Percentiles rank a stretch among this genome's conserved stretches.
Evolutionary conservation across 1,284 basidiomycete species (phyloP).

Genomic region (Ustilago crameri): DNA sequence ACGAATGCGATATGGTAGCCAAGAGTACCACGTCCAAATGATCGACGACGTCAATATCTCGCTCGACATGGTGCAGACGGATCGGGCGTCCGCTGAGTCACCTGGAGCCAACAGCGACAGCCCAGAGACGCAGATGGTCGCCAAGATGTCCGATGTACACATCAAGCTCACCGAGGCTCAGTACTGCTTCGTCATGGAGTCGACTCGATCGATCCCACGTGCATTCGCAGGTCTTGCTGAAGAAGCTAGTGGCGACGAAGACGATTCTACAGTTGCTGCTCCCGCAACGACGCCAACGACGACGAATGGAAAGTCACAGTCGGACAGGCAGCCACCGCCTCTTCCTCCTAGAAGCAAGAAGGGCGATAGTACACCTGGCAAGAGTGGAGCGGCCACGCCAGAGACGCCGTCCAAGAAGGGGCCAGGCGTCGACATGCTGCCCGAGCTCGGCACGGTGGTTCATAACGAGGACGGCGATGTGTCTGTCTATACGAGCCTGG

Average conservation of each 20-base stretch:
- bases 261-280: constrained; percentile 3
- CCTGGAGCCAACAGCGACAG: constrained; percentile 65
- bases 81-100: constrained; percentile 18
- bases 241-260: constrained; percentile 65
- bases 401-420: constrained; percentile 31
- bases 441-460: constrained; percentile 70
- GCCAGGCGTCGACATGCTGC: constrained; percentile 70
- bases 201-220: constrained; percentile 80
- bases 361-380: constrained; percentile 13
- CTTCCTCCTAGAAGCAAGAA: constrained; percentile 15
- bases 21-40: constrained; percentile 74
- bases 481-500: constrained; percentile 72
- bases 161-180: constrained; percentile 90
- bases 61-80: constrained; percentile 76
- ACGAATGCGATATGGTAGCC: constrained; percentile 47
- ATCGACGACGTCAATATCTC: constrained; percentile 89
- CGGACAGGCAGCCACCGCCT: constrained; percentile 11
- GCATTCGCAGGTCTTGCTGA: constrained; percentile 70
- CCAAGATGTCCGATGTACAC: constrained; percentile 89
- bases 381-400: constrained; percentile 13
- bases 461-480: constrained; percentile 48
- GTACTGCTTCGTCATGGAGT: constrained; percentile 79
- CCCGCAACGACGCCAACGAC: constrained; percentile 30
- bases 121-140: constrained; percentile 70
- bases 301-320: constrained; percentile 10